A percentile compares a stretch with the other conserved stretches of the same genome.
Conservation (phyloP, 2,329 filamentous ascomycete species). For the Penicillium sp. region DNA sequence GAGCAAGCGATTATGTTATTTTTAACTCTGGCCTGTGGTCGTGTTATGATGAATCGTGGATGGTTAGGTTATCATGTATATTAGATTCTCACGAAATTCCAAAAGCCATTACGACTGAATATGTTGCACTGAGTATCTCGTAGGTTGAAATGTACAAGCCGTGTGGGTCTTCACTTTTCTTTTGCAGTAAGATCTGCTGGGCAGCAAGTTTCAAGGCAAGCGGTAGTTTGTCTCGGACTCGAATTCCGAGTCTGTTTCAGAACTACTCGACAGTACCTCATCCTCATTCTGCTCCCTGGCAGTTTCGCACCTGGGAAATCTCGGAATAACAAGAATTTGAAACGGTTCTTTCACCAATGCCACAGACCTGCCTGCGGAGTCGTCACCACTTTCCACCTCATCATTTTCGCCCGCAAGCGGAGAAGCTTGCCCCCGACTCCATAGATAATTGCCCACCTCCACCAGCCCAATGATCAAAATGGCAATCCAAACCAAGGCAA, state of each 20-base stretch:
- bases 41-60: slow-evolving; percentile 5
- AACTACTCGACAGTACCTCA: neutral
- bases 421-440: slow-evolving; percentile 3
- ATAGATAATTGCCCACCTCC: slow-evolving; percentile 20
- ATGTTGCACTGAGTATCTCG: neutral
- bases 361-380: neutral
- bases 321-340: neutral
- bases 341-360: slow-evolving; percentile 7
- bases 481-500: slow-evolving; percentile 24
- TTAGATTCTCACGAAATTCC: slow-evolving; percentile 3
- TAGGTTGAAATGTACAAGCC: neutral
- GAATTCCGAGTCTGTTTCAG: neutral
- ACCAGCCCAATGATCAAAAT: slow-evolving; percentile 22
- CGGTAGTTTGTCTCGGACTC: neutral
- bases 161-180: neutral
- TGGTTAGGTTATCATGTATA: slow-evolving; percentile 10
- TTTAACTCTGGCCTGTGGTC: slow-evolving; percentile 3
- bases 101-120: neutral
- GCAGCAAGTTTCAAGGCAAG: neutral
- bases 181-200: neutral
- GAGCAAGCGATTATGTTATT: slow-evolving; percentile 10
- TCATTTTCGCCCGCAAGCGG: neutral
- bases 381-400: neutral
- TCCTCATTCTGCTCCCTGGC: neutral
- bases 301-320: neutral